Evolutionary conservation across 179 eudicot genomes (phyloP).

Genomic region (Gypsophila paniculata): DNA sequence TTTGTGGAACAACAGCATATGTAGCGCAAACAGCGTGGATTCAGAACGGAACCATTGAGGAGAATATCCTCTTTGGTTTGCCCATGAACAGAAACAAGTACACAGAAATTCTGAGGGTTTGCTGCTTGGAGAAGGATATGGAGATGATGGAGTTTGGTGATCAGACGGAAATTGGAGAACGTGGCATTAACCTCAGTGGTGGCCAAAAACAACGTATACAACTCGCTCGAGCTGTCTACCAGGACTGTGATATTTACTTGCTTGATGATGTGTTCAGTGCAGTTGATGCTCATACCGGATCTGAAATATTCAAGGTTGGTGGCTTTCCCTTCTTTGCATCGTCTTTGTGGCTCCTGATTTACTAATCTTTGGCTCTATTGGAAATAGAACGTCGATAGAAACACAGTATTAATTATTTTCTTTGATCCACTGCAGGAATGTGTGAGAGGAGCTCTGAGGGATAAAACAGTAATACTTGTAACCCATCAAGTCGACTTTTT

Average conservation of each 20-base stretch:
- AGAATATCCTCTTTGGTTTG: constrained; percentile 75
- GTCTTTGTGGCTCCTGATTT: neutral
- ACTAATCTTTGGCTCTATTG: too few species aligned
- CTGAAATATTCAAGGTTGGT: constrained; percentile 79
- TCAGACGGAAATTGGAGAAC: constrained; percentile 97
- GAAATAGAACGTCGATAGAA: neutral
- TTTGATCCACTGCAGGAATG: constrained; percentile 60
- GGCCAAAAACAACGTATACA: constrained; percentile 80
- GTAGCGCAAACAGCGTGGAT: constrained; percentile 99
- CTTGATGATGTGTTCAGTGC: constrained; percentile 97
- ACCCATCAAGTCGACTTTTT: constrained; percentile 96
- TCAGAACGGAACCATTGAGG: constrained; percentile 85
- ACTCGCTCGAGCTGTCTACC: constrained; percentile 93
- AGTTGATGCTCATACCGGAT: constrained; percentile 98
- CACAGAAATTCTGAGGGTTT: constrained; percentile 59
- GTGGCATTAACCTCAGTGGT: constrained; percentile 51
- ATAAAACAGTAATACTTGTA: constrained; percentile 80
- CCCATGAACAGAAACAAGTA: constrained; percentile 71
- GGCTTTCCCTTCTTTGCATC: neutral
- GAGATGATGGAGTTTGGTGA: constrained; percentile 98
- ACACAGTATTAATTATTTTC: neutral
- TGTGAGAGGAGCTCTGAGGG: constrained; percentile 72
- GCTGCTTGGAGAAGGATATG: constrained; percentile 77
- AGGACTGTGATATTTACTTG: constrained; percentile 81
- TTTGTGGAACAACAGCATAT: constrained; percentile 88